Percentiles rank a stretch among this genome's conserved stretches.
These are phyloP conservation scores for Stagonosporopsis chrysanthemi DNA, from an alignment of 2,329 filamentous ascomycete species.

Conservation along the genomic window DNA sequence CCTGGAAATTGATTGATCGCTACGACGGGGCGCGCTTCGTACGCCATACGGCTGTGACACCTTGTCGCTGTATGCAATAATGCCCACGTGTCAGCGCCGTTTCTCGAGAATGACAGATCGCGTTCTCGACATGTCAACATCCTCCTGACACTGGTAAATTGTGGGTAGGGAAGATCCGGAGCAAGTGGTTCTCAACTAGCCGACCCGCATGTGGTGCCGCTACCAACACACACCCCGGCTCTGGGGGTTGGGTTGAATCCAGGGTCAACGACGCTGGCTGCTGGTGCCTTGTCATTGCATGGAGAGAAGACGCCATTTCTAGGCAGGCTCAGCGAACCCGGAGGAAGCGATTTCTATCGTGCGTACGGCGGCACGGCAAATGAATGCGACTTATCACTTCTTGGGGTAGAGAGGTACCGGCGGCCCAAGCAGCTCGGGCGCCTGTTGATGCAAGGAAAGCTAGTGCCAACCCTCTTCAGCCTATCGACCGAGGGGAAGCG, in stretches of 20 bases:
- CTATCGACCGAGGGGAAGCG: conserved; percentile 20
- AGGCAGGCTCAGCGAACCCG: conserved; percentile 7
- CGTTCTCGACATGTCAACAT: conserved; percentile 4
- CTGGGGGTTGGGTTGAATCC: conserved; percentile 2
- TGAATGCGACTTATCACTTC: conserved; percentile 19
- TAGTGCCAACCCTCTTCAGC: conserved; percentile 19
- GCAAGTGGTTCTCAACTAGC: conserved; percentile 11
- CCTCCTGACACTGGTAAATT: background rate
- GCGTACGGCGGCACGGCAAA: conserved; percentile 21
- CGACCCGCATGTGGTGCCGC: conserved; percentile 20
- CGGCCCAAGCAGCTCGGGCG: conserved; percentile 20
- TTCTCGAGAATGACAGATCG: conserved; percentile 22
- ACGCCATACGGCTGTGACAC: conserved; percentile 23
- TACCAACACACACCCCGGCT: conserved; percentile 7
- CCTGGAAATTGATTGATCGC: conserved; percentile 14
- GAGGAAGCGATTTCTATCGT: conserved; percentile 12
- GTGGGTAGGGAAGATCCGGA: conserved; percentile 12
- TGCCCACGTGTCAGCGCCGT: conserved; percentile 29
- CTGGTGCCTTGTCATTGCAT: background rate
- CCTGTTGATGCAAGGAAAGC: conserved; percentile 19
- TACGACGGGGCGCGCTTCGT: conserved; percentile 10
- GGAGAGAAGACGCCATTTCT: conserved; percentile 1
- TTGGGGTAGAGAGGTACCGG: conserved; percentile 15
- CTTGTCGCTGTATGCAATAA: conserved; percentile 24
- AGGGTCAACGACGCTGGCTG: background rate